Base-by-base conservation (phyloP, 768 basidiomycete genomes). In the Suillus placidus region DNA sequence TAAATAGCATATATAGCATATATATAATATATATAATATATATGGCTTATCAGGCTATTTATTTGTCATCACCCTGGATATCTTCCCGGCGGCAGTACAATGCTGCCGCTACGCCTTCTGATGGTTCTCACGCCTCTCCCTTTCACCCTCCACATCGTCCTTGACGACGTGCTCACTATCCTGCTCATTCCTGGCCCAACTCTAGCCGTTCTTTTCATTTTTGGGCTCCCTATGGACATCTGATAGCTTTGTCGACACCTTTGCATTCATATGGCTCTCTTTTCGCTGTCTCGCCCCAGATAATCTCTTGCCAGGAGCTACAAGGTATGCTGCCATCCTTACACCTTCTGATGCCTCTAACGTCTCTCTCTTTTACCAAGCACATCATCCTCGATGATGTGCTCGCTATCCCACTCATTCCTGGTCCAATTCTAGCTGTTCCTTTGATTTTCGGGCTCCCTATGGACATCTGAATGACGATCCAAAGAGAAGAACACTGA, bases 61-160 rank as follows among this genome's bases (percentile, higher is more conserved):
- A 54, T 54, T 54, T 54, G 32, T 54, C 32, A 54, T 54, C 32
- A 10, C 32, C 32, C 32, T 4, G 5, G 52, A 34, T n/a, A 55
- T 55, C 52, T 55, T n/a, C 47, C 52, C 32, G n/a, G n/a, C n/a
- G n/a, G n/a, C n/a, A n/a, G 10, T 20, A 55, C 32, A 54, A 54
- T 10, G 20, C 18, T 54, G 52, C 54, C 4, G 12, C 54, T 35
- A 55, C 14, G 2, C 32, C 20, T 55, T n/a, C 20, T 34, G 34
- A 55, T 55, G 18, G 18, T 54, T 54, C 52, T 18, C 32, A 54
- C 4, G 52, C 32, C 32, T 1, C 9, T 54, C 52, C 34, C 52
- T 32, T 34, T 54, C 18, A 2, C 0, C n/a, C 32, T 54, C 52
- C 32, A 54, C 52, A 34, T 54, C 9, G 5, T 54, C 52, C 9